Conservation (phyloP, 805 yeast genomes). For the Grigorovia jiainica region DNA sequence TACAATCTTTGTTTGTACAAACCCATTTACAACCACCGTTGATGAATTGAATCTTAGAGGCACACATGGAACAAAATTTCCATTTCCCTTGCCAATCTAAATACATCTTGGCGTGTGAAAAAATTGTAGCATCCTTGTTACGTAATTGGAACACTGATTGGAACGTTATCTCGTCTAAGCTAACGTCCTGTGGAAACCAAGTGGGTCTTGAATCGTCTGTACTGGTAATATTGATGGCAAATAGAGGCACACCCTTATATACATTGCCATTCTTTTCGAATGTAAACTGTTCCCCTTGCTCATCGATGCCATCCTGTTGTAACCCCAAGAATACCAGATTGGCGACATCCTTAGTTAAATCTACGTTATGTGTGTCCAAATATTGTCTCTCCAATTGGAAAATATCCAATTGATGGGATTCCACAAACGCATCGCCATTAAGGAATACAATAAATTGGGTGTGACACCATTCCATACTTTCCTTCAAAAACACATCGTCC, state of each 20-base stretch:
- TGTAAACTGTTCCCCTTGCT: conserved; percentile 15
- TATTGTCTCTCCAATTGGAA: too few relatives aligned
- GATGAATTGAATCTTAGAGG: conserved; percentile 48
- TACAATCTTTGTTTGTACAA: conserved; percentile 34
- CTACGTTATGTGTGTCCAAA: too few relatives aligned
- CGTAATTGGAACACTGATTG: conserved; percentile 13
- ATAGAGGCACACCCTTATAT: conserved; percentile 55
- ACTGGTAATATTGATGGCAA: conserved; percentile 45
- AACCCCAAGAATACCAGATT: conserved; percentile 21
- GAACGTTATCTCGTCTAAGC: conserved; percentile 4
- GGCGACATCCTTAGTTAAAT: too few relatives aligned
- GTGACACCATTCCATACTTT: conserved; percentile 33
- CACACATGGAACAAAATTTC: conserved; percentile 82
- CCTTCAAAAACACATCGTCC: conserved; percentile 38
- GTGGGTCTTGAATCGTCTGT: background rate
- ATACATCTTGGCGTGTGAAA: conserved; percentile 75
- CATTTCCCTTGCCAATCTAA: conserved; percentile 76
- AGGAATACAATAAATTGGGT: conserved; percentile 34
- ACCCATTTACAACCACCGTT: conserved; percentile 57
- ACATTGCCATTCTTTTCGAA: too few relatives aligned
- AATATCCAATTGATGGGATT: too few relatives aligned
- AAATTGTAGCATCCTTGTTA: conserved; percentile 49
- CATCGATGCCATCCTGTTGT: background rate
- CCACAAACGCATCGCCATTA: conserved; percentile 23
- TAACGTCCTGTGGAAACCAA: conserved; percentile 3